phyloP scores from a whole-genome alignment of 805 yeast genomes.

The Nakazawaea populi region DNA sequence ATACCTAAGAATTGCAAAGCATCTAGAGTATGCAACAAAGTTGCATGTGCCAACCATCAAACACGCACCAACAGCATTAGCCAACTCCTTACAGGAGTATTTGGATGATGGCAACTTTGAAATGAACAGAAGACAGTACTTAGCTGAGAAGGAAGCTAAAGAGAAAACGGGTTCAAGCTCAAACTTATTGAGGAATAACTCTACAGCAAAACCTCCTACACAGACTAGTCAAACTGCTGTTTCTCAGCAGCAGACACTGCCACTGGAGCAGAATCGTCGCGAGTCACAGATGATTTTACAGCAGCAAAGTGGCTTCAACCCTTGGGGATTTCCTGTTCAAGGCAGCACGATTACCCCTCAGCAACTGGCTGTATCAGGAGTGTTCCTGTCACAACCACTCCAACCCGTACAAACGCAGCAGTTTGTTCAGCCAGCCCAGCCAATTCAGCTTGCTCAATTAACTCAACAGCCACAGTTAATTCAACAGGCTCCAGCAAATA shows the following conservation, averaged over 20 bases:
- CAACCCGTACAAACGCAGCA: constrained; percentile 11
- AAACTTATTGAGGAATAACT: constrained; percentile 4
- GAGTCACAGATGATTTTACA: constrained; percentile 9
- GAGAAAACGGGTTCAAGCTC: constrained; percentile 8
- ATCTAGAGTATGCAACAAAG: constrained; percentile 79
- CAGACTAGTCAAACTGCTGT: background rate
- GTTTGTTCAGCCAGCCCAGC: constrained; percentile 4
- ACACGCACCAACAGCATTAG: constrained; percentile 94
- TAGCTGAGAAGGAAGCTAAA: constrained; percentile 55
- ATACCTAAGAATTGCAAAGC: constrained; percentile 85
- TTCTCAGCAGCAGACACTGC: constrained; percentile 10
- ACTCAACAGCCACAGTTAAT: constrained; percentile 5
- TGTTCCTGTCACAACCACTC: constrained; percentile 2
- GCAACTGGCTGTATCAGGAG: constrained; percentile 8
- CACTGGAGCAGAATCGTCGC: constrained; percentile 11
- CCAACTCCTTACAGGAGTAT: constrained; percentile 83
- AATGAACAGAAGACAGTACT: constrained; percentile 66
- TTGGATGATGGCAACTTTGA: constrained; percentile 83
- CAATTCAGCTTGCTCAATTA: constrained; percentile 7
- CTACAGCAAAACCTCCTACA: background rate
- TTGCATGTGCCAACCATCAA: constrained; percentile 91
- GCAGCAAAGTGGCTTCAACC: constrained; percentile 17
- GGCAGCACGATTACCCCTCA: constrained; percentile 14
- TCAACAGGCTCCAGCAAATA: background rate
- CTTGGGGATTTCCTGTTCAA: constrained; percentile 10